Base-by-base conservation (phyloP, 2,329 filamentous ascomycete genomes). In the Trichoderma atrobrunneum region DNA sequence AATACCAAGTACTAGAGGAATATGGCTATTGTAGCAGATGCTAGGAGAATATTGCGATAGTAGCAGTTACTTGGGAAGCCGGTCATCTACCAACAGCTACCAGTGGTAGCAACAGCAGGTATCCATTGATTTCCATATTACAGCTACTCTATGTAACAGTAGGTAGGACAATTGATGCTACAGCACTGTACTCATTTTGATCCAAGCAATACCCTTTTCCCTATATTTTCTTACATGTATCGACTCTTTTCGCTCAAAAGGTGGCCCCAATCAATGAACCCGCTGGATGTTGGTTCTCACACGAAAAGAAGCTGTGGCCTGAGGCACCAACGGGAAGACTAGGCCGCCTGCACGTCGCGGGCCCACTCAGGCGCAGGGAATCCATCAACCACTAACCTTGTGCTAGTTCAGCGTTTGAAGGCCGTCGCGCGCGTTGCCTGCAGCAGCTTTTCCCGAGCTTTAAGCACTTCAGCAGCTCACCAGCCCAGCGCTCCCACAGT, bases 361-460 rank as follows among this genome's bases (percentile, higher is more conserved):
- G 48, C 56, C 65, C 64, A 43, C 57, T 39, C 14, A 14, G 8
- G n/a, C 39, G 57, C 67, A 70, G 67, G 39, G 66, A 61, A 69
- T 69, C 30, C 16, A 30, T 61, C 30, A 11, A 7, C 57, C 30
- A 21, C 32, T 34, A 34, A 36, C 30, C 30, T 26, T 11, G 16
- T 36, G 57, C 26, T 54, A 54, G 63, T n/a, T 30, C 7, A 39
- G 36, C 64, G 34, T 57, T 54, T 36, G 67, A 70, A 48, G 57
- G 39, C 56, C 56, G 67, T 70, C 57, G 64, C 71, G 70, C 71
- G 66, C 68, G 57, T 75, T 61, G 71, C 76, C 76, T 66, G 62
- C 63, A 72, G 62, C 71, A 72, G 65, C 71, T 26, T 72, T 72
- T 69, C 59, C 70, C 59, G 43, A 72, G 71, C 71, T 68, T 68